Base-by-base conservation (phyloP, 83 land plant species). In the Picea mariana region DNA sequence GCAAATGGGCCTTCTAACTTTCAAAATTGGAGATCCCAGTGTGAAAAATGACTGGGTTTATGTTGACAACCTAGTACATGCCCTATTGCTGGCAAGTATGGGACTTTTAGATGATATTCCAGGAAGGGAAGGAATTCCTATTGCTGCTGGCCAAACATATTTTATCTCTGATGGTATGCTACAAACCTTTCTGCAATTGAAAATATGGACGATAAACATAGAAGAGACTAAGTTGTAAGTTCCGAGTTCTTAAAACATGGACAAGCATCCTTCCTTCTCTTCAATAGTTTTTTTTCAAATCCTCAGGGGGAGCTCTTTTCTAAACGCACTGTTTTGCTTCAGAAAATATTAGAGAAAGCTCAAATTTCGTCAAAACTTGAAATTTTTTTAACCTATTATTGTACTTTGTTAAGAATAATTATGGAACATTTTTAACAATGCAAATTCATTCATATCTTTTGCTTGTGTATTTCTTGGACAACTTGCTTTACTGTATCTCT, bases 41-140 rank as follows among this genome's bases (percentile, higher is more conserved):
- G 95, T 90, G 44, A 90, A 89, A 61, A 85, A 87, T 52, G 99
- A 97, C 81, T 97, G 95, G 96, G 86, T 97, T 77, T 97, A 92
- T 88, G 87, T 92, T 40, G 99, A 97, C 73, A 97, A 97, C 80
- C 91, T 97, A 75, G 93, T 97, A 6, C 89, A 92, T 84, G 96
- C 97, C 6, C 89, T 92, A 2, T 78, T 97, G 83, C 86, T 93
- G 83, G 99, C 96, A 67, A 97, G 99, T 90, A 95, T 97, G 99
- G 99, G 97, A 31, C 92, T 97, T 21, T 78, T 95, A 79, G 95
- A 93, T 85, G 95, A 93, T 68, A 86, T 93, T 75, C 93, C 99
- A 55, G 95, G 93, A 31, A 89, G 87, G 81, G 81, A 85, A 67
- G 93, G 91, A 12, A 72, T 67, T 42, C 93, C 98, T 78, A 69